A percentile compares a stretch with the other conserved stretches of the same genome.
phyloP scores from a whole-genome alignment of 1,284 basidiomycete genomes.

The Fomitopsis palustris region DNA sequence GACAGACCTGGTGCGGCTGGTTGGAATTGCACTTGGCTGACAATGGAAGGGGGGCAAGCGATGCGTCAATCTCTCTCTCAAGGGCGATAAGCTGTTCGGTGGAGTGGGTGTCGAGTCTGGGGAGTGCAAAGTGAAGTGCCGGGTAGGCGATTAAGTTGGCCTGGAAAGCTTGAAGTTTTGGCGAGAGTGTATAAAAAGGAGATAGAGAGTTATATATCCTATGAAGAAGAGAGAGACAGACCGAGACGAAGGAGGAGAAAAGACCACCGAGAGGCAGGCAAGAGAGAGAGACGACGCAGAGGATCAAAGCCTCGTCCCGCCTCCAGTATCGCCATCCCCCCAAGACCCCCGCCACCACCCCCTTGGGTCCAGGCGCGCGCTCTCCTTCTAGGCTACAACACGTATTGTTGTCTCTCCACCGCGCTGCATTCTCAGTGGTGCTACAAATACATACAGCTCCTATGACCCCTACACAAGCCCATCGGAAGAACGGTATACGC shows the following conservation, averaged over 20 bases:
- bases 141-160: conserved; percentile 26
- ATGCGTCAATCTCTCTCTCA: conserved; percentile 30
- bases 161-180: conserved; percentile 21
- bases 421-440: background rate
- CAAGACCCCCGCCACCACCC: conserved; percentile 19
- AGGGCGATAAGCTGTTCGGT: conserved; percentile 16
- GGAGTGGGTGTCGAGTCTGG: conserved; percentile 16
- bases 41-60: conserved; percentile 18
- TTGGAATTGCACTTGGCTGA: conserved; percentile 9
- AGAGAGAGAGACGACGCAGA: conserved; percentile 29
- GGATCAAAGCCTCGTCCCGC: conserved; percentile 20
- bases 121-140: conserved; percentile 24
- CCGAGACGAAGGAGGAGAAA: conserved; percentile 27
- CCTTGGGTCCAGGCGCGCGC: background rate
- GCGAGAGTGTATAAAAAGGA: conserved; percentile 27
- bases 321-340: conserved; percentile 19
- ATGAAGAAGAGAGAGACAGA: conserved; percentile 32
- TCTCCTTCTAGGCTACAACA: background rate
- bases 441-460: background rate
- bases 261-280: conserved; percentile 22
- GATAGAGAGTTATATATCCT: conserved; percentile 35
- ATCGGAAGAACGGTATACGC: background rate
- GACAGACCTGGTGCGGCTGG: conserved; percentile 15
- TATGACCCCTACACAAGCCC: background rate
- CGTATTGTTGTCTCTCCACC: background rate